A percentile compares a stretch with the other conserved stretches of the same genome.
Conservation (phyloP, 2,329 filamentous ascomycete species). For the Plectosphaerella sp. region DNA sequence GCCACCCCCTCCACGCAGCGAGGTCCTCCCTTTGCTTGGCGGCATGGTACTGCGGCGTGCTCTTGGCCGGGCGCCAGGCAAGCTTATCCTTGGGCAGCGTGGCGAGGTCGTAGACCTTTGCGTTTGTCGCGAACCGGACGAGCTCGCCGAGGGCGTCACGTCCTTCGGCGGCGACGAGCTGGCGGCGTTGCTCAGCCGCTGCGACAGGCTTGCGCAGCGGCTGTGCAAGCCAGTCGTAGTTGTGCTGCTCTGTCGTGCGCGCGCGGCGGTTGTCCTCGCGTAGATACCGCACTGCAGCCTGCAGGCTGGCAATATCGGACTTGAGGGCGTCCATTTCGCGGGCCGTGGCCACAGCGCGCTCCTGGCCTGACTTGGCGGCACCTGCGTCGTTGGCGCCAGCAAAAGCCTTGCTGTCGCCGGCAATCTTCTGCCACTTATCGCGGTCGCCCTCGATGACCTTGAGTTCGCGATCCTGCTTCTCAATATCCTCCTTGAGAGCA, state of each 20-base stretch:
- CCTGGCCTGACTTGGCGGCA: slow-evolving; percentile 51
- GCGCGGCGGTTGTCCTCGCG: slow-evolving; percentile 63
- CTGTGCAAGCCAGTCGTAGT: slow-evolving; percentile 59
- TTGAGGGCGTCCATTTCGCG: slow-evolving; percentile 70
- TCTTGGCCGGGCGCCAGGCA: slow-evolving; percentile 61
- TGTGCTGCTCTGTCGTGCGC: slow-evolving; percentile 50
- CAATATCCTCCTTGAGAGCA: slow-evolving; percentile 58
- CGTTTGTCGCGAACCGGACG: slow-evolving; percentile 53
- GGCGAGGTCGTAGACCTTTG: slow-evolving; percentile 56
- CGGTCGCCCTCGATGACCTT: slow-evolving; percentile 60
- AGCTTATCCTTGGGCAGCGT: slow-evolving; percentile 54
- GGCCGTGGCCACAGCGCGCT: slow-evolving; percentile 64
- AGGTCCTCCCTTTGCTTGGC: slow-evolving; percentile 63
- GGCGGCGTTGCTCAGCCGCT: slow-evolving; percentile 43
- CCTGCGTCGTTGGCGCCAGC: slow-evolving; percentile 31
- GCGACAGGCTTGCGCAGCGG: slow-evolving; percentile 47
- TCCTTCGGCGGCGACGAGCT: slow-evolving; percentile 55
- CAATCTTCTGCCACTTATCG: slow-evolving; percentile 68
- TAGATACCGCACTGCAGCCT: slow-evolving; percentile 63
- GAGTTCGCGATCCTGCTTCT: slow-evolving; percentile 64
- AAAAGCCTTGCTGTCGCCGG: slow-evolving; percentile 54
- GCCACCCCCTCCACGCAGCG: slow-evolving; percentile 57
- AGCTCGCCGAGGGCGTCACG: slow-evolving; percentile 62
- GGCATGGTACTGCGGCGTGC: slow-evolving; percentile 62
- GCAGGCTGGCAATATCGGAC: slow-evolving; percentile 60